A percentile compares a stretch with the other conserved stretches of the same genome.
These are phyloP conservation scores for Neofusicoccum laricinum DNA, from an alignment of 2,329 filamentous ascomycete species.

Conservation along the genomic window DNA sequence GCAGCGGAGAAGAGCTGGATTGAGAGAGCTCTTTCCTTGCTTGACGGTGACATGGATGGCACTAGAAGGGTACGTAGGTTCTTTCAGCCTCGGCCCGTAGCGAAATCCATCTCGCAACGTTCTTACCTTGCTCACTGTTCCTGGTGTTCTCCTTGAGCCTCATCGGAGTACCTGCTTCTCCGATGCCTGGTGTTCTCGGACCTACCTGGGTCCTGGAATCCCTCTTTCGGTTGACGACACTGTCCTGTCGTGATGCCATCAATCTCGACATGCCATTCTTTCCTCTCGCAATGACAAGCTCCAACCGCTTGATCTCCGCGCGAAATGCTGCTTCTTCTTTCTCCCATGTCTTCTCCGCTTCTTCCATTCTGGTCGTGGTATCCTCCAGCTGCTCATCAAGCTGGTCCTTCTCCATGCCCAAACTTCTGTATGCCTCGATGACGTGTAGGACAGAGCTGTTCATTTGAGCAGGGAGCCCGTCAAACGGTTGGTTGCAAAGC, in stretches of 20 bases:
- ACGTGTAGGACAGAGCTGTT: constrained; percentile 2
- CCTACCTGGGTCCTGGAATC: neutral
- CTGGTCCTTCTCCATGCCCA: neutral
- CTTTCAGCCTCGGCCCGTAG: neutral
- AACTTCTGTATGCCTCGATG: constrained; percentile 1
- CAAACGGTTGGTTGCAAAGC: constrained; percentile 10
- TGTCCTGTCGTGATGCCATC: constrained; percentile 41
- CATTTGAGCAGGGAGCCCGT: constrained; percentile 2
- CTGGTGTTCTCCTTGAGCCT: constrained; percentile 9
- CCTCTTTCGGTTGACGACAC: constrained; percentile 33
- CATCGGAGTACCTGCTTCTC: constrained; percentile 21
- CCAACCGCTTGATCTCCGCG: constrained; percentile 25
- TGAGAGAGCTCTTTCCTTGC: constrained; percentile 25
- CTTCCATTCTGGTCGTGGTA: neutral
- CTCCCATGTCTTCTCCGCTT: neutral
- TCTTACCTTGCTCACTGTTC: neutral
- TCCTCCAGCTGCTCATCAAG: neutral
- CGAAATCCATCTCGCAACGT: neutral
- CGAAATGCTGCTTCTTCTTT: neutral
- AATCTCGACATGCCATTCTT: constrained; percentile 41
- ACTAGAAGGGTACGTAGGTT: neutral
- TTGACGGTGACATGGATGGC: constrained; percentile 23
- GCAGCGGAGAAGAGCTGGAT: constrained; percentile 20
- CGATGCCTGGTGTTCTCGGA: neutral
- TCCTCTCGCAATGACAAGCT: constrained; percentile 42